Evolutionary conservation across 306 rosid genomes (phyloP).

Genomic region (Vicia faba): DNA sequence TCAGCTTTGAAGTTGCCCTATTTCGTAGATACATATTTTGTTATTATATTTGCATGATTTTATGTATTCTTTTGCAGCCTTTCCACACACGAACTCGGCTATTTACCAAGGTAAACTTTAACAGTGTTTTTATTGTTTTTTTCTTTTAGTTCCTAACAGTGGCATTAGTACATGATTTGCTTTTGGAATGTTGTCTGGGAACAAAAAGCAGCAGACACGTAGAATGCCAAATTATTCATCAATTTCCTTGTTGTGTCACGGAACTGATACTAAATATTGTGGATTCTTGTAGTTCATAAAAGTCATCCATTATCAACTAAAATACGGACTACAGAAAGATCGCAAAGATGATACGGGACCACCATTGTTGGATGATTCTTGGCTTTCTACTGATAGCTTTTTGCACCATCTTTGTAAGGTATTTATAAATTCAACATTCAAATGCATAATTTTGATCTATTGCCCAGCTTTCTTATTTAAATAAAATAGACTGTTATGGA

Average conservation of each 20-base stretch:
- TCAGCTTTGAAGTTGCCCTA: conserved; percentile 25
- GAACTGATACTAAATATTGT: conserved; percentile 29
- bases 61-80: conserved; percentile 72
- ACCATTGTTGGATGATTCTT: conserved; percentile 69
- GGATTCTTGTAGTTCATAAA: conserved; percentile 60
- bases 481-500: conserved; percentile 12
- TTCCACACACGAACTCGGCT: conserved; percentile 78
- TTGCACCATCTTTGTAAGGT: conserved; percentile 79
- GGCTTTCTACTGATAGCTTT: conserved; percentile 72
- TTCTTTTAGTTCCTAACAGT: not conserved
- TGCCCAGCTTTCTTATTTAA: conserved; percentile 14
- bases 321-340: conserved; percentile 69
- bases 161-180: conserved; percentile 16
- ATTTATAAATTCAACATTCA: conserved; percentile 3
- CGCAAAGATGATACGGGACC: conserved; percentile 41
- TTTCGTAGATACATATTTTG: not conserved
- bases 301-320: conserved; percentile 80
- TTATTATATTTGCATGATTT: conserved; percentile 16
- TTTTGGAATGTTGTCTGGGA: conserved; percentile 20
- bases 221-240: conserved; percentile 13
- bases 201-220: conserved; percentile 13
- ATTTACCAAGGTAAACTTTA: conserved; percentile 71
- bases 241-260: conserved; percentile 22
- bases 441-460: conserved; percentile 20
- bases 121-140: not conserved